Evolutionary conservation across 192 early-diverging fungal species (phyloP).

Genomic region (Hyaloraphidium curvatum): DNA sequence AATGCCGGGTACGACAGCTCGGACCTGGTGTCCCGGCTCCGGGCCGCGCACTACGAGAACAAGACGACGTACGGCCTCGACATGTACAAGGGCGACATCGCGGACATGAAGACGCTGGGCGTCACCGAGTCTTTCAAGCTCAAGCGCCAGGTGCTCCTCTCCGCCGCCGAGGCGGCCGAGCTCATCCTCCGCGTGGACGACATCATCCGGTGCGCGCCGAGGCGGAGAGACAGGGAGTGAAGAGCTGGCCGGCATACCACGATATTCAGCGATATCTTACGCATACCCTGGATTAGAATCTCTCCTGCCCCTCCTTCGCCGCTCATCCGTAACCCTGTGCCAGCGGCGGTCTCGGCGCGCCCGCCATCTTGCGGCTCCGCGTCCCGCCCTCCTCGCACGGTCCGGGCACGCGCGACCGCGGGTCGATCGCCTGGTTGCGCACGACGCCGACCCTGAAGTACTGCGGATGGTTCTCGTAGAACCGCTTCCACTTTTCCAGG

Average conservation of each 20-base stretch:
- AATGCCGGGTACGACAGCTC: conserved; percentile 93
- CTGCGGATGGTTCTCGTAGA: too few relatives aligned
- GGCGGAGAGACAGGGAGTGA: neutral
- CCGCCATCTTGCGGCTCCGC: too few relatives aligned
- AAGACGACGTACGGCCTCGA: conserved; percentile 60
- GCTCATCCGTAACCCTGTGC: too few relatives aligned
- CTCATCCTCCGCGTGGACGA: conserved; percentile 97
- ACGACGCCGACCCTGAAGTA: too few relatives aligned
- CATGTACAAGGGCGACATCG: conserved; percentile 63
- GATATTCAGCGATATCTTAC: neutral
- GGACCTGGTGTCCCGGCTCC: conserved; percentile 77
- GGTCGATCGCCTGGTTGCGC: too few relatives aligned
- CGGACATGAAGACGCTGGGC: conserved; percentile 62
- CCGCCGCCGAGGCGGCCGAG: conserved; percentile 87
- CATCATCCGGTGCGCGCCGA: conserved; percentile 81
- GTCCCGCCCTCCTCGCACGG: too few relatives aligned
- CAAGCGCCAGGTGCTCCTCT: conserved; percentile 80
- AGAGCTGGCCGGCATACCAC: neutral
- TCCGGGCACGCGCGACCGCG: too few relatives aligned
- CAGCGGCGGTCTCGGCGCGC: too few relatives aligned
- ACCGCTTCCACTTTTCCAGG: too few relatives aligned
- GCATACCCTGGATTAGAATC: too few relatives aligned
- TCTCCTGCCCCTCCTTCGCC: too few relatives aligned
- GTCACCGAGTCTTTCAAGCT: conserved; percentile 96
- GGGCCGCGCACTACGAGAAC: conserved; percentile 83